A percentile compares a stretch with the other conserved stretches of the same genome.
These are phyloP conservation scores for Serpula lacrymans DNA, from an alignment of 768 basidiomycete species.

Conservation along the genomic window DNA sequence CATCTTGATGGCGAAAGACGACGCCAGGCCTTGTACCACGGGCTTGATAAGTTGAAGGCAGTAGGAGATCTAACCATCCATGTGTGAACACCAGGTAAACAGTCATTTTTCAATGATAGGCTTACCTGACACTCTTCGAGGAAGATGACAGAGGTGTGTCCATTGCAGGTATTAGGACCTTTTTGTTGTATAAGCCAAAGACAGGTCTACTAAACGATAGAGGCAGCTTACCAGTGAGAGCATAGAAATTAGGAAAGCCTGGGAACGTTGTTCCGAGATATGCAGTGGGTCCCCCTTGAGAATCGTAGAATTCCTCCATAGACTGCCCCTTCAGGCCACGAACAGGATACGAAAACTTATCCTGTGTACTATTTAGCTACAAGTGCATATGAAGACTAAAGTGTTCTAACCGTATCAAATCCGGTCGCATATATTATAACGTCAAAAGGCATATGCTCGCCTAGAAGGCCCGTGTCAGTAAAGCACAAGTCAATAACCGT, in stretches of 20 bases:
- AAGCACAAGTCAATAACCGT: constrained; percentile 20
- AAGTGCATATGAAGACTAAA: background rate
- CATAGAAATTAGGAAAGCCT: constrained; percentile 45
- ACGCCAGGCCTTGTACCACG: constrained; percentile 37
- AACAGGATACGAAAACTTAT: constrained; percentile 31
- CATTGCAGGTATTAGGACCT: constrained; percentile 45
- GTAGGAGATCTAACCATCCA: constrained; percentile 46
- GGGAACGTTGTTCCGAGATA: constrained; percentile 43
- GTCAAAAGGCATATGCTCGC: no score
- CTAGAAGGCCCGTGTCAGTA: constrained; percentile 22
- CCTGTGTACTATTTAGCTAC: constrained; percentile 9
- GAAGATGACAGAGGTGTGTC: constrained; percentile 43
- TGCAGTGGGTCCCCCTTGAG: constrained; percentile 39
- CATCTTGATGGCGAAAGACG: background rate
- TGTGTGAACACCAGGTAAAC: background rate
- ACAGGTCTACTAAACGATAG: background rate
- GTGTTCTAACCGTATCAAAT: constrained; percentile 14
- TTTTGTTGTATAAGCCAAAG: background rate
- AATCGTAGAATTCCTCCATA: constrained; percentile 38
- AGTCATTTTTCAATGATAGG: background rate
- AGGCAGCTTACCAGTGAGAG: constrained; percentile 19
- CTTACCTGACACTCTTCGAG: constrained; percentile 41
- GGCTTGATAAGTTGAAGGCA: constrained; percentile 48
- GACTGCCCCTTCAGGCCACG: constrained; percentile 27
- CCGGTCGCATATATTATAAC: no score